Evolutionary conservation across 148 eudicot genomes (phyloP), one percentile per base, ranked within the genome.

Genomic region (Rhododendron ovatum): DNA sequence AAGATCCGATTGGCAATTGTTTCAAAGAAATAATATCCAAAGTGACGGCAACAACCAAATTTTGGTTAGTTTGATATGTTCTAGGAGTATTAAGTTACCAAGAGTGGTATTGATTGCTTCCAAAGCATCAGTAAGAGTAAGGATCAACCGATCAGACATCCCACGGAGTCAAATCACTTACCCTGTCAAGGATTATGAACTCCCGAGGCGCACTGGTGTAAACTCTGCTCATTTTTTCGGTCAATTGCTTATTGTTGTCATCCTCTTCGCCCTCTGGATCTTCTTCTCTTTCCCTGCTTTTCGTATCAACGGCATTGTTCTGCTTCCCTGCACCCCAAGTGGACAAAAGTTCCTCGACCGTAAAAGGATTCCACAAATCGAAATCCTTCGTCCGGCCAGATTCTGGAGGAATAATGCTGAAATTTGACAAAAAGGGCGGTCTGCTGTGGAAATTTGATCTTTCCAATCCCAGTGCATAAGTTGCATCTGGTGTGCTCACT

Each of bases 401-500:
- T 33, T 88, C 83, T 37, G 95, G 93, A 84, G 95, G 95, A 55
- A 92, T 67, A 35, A 95, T 90, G 81, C 91, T 90, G 86, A 93
- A 96, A 48, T 89, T 88, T 71, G 94, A 86, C 35, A 15, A 48
- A 59, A 94, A 41, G 24, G 98, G 97, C 39, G 92, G 91, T 86
- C 87, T 88, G 90, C 78, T 89, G 45, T 67, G 82, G 89, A 86
- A 93, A 90, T 92, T 89, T 18, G 96, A 94, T 48, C 96, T 88
- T 85, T 94, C 95, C 84, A 96, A 83, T 83, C 99, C 99, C 18
- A 90, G n/a, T 30, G 95, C 97, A 75, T 93, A 95, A 83, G 95
- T 90, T n/a, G 96, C 98, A n/a, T 96, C 99, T 0, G 98, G 98
- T 65, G 97, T 92, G 92, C 97, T 96, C 48, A 95, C 94, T 7